Evolutionary conservation across 495 filamentous ascomycete species (phyloP).

Genomic region (Baudoinia panamericana): DNA sequence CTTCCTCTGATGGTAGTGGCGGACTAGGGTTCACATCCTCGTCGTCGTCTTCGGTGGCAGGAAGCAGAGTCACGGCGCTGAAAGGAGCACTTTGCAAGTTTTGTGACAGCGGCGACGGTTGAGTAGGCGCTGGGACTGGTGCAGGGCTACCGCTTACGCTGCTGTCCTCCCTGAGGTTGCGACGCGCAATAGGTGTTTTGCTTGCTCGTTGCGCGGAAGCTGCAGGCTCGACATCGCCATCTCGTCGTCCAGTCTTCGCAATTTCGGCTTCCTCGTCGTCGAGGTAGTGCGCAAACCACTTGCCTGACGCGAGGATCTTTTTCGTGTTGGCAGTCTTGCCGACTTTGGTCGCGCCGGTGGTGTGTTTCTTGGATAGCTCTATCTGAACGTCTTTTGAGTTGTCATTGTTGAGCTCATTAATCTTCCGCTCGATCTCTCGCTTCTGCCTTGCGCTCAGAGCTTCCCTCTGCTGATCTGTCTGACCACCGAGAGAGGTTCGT

Average conservation of each 20-base stretch:
- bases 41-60: slow-evolving; percentile 6
- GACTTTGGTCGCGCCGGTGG: slow-evolving; percentile 8
- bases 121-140: not conserved
- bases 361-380: slow-evolving; percentile 41
- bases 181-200: slow-evolving; percentile 19
- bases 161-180: slow-evolving; percentile 9
- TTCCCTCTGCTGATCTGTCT: slow-evolving; percentile 27
- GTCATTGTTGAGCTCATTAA: slow-evolving; percentile 71
- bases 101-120: not conserved
- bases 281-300: slow-evolving; percentile 83
- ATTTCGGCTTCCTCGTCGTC: slow-evolving; percentile 72
- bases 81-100: not conserved
- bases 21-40: slow-evolving; percentile 47
- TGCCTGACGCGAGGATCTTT: slow-evolving; percentile 79
- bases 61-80: slow-evolving; percentile 11
- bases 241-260: slow-evolving; percentile 22
- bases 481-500: slow-evolving; percentile 23
- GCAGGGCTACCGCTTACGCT: slow-evolving; percentile 13
- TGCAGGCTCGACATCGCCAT: slow-evolving; percentile 12
- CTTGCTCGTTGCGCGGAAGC: slow-evolving; percentile 20
- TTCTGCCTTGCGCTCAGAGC: slow-evolving; percentile 63
- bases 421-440: slow-evolving; percentile 58
- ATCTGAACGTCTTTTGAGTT: slow-evolving; percentile 60
- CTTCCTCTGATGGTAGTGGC: slow-evolving; percentile 53
- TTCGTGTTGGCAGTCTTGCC: slow-evolving; percentile 68